Evolutionary conservation across 2,329 filamentous ascomycete genomes (phyloP), one percentile per base, ranked within the genome.

Genomic region (Neofusicoccum laricinum): DNA sequence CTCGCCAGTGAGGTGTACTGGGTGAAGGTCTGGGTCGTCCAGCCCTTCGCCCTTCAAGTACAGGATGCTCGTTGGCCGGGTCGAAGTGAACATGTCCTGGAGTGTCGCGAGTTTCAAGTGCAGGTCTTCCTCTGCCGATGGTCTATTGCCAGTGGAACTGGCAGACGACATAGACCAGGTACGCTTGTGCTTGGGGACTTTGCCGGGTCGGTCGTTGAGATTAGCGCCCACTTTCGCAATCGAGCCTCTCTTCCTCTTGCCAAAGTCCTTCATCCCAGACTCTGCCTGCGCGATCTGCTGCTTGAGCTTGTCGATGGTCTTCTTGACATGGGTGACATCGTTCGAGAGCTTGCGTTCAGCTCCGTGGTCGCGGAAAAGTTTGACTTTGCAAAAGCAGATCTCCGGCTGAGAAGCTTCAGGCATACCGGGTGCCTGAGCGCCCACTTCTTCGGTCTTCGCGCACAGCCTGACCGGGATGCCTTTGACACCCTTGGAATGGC

Each of bases 401-500:
- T 98, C 93, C 14, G 79, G 58, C 11, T 81, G 80, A 1, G 71
- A 68, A 4, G 72, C 69, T 64, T 83, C 81, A 8, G 82, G 78
- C 30, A 84, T 83, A 15, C 82, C 78, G 6, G 63, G 45, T 19
- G 63, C 63, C 21, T 64, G 53, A 30, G 25, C 38, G 0, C 84
- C 79, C 1, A 94, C 66, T 11, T 88, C 78, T 68, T 90, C 90
- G 0, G 95, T 98, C 78, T 98, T 98, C 14, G 93, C 88, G 76
- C 94, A 98, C 0, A 98, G 84, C 63, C 95, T 84, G 4, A 99
- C 93, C 0, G 95, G 94, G 68, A 98, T 97, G 40, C 95, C 95
- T 78, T 98, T 99, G 55, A 99, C 95, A 50, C 95, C 95, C 74
- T 99, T 99, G 10, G 95, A 98, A 74, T 98, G 95, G 76, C 94